Base-by-base conservation (phyloP, 2,329 filamentous ascomycete genomes). In the Microsporum ferrugineum region DNA sequence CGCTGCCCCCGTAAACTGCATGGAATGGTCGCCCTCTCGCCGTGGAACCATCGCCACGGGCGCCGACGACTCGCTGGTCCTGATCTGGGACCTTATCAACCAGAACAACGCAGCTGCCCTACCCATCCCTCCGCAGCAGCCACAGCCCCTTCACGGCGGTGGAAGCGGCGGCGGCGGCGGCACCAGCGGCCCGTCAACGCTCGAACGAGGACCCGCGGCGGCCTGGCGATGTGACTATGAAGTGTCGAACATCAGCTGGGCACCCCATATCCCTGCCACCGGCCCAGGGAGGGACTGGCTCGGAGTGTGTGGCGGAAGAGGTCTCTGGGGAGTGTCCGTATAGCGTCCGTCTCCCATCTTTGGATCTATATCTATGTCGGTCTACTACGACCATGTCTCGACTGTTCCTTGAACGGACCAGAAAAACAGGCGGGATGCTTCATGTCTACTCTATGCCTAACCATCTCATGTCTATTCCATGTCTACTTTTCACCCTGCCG, bases 31-130 rank as follows among this genome's bases (percentile, higher is more conserved):
- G 6, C 92, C 91, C 0, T 83, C 85, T 60, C 84, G 91, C 62
- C 83, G 94, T 68, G 94, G 94, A 29, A 88, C 91, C 66, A 83
- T 99, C 17, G 92, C 92, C 14, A 95, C 90, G 0, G 94, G 94
- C 38, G 94, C 82, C 4, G 94, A 99, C 69, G 94, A 99, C 73
- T 92, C 86, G 65, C 84, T 94, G 66, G 92, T 97, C 1, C 80
- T 97, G 36, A 81, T 96, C 14, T 99, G 94, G 94, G 94, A 99
- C 73, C 79, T 99, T 7, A 81, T 96, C 65, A 92, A 88, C 68
- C 81, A 81, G 49, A 76, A 80, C 60, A 81, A 81, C 62, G 75
- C 78, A 8, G 78, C 74, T 70, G 77, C 73, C 65, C 80, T 73
- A 68, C 64, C 12, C 62, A 67, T 5, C 62, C 70, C 57, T 8